Percentiles rank a stretch among this genome's conserved stretches.
Evolutionary conservation across 2,329 filamentous ascomycete species (phyloP).

Genomic region (Mollisia scopiformis): DNA sequence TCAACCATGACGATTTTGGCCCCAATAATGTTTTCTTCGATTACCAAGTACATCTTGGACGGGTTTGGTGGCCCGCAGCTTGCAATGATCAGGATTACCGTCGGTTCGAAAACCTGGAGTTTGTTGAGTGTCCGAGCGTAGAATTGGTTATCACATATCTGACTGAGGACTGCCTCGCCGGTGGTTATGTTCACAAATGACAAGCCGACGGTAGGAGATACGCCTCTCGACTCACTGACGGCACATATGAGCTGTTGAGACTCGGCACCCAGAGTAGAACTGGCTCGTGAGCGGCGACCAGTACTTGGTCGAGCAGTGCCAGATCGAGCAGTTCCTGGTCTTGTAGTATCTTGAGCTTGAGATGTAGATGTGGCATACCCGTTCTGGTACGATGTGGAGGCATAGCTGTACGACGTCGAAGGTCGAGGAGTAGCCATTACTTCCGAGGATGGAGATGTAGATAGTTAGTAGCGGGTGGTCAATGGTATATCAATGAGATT

Average conservation of each 20-base stretch:
- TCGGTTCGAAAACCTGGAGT: slow-evolving; percentile 77
- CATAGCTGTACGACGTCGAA: slow-evolving; percentile 31
- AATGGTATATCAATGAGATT: not conserved
- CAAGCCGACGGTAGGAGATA: slow-evolving; percentile 81
- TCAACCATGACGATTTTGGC: slow-evolving; percentile 68
- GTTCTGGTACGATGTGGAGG: slow-evolving; percentile 31
- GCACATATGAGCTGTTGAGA: slow-evolving; percentile 83
- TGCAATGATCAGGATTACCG: slow-evolving; percentile 76
- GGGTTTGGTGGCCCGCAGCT: slow-evolving; percentile 68
- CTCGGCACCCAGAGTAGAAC: slow-evolving; percentile 44
- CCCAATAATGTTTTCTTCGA: slow-evolving; percentile 71
- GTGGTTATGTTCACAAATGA: slow-evolving; percentile 87
- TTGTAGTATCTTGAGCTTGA: slow-evolving; percentile 11
- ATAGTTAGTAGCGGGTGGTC: not conserved
- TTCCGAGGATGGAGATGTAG: not conserved
- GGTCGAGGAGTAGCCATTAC: slow-evolving; percentile 25
- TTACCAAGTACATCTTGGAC: slow-evolving; percentile 74
- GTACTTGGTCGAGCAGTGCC: slow-evolving; percentile 36
- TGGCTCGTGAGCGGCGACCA: slow-evolving; percentile 30
- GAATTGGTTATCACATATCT: slow-evolving; percentile 91
- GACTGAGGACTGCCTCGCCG: slow-evolving; percentile 81
- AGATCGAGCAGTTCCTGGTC: slow-evolving; percentile 31
- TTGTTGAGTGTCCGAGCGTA: slow-evolving; percentile 90
- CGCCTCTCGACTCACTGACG: slow-evolving; percentile 82
- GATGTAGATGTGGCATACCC: slow-evolving; percentile 35